These are phyloP conservation scores for Bipolaris gigantea DNA, from an alignment of 2,329 filamentous ascomycete species.

Conservation along the genomic window DNA sequence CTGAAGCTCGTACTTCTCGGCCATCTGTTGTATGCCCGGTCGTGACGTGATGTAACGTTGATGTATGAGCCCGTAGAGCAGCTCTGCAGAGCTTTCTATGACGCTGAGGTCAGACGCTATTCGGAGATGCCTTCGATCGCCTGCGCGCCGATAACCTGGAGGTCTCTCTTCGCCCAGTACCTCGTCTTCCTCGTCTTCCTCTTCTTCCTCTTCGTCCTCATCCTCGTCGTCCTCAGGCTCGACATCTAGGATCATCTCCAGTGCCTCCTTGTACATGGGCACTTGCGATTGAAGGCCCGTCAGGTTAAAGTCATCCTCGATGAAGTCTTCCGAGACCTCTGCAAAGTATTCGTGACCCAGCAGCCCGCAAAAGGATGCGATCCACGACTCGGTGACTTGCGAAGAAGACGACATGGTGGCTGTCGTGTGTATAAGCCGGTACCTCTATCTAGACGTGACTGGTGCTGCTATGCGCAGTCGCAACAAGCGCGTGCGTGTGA, in stretches of 20 bases:
- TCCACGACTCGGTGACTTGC: constrained; percentile 83
- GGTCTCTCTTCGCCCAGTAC: constrained; percentile 57
- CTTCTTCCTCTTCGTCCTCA: constrained; percentile 70
- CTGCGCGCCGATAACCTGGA: constrained; percentile 53
- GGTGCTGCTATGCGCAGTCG: constrained; percentile 25
- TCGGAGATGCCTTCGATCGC: constrained; percentile 71
- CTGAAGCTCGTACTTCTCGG: constrained; percentile 95
- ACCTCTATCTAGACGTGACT: constrained; percentile 21
- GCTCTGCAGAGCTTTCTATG: constrained; percentile 96
- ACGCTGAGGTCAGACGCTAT: constrained; percentile 92
- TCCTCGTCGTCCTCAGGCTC: constrained; percentile 93
- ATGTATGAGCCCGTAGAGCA: constrained; percentile 97
- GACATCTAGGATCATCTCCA: constrained; percentile 99
- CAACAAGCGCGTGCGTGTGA: constrained; percentile 19
- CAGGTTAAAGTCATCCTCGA: constrained; percentile 99
- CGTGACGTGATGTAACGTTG: constrained; percentile 97
- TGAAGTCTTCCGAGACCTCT: constrained; percentile 98
- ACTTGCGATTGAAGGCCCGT: constrained; percentile 95
- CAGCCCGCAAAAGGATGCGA: constrained; percentile 92
- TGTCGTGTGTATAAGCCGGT: constrained; percentile 3
- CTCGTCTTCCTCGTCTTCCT: constrained; percentile 58
- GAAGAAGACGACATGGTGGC: constrained; percentile 58
- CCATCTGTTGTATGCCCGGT: constrained; percentile 97
- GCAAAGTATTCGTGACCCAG: constrained; percentile 98
- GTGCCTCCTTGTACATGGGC: constrained; percentile 96